phyloP scores from a whole-genome alignment of 108 stramenopile species.

The Nannochloropsis salina region DNA sequence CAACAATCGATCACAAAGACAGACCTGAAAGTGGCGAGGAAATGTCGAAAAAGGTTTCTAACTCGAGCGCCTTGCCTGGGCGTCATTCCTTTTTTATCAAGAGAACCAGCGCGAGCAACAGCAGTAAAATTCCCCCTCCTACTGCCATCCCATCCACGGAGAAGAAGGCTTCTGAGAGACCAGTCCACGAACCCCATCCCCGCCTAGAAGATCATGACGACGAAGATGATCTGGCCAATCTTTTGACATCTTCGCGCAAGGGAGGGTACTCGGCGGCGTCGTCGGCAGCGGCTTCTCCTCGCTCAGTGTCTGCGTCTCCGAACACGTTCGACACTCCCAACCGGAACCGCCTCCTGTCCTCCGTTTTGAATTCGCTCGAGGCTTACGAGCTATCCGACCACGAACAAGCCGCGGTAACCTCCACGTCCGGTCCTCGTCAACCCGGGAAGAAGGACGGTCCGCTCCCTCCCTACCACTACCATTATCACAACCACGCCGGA shows the following conservation, averaged over 20 bases:
- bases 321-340: background rate
- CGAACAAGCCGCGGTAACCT: background rate
- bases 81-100: background rate
- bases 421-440: background rate
- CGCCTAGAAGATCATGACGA: too few species aligned
- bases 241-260: background rate
- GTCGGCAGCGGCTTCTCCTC: background rate
- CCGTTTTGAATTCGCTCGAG: background rate
- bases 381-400: background rate
- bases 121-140: background rate
- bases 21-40: too few species aligned
- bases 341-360: slow-evolving; percentile 7
- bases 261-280: background rate
- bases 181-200: too few species aligned
- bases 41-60: too few species aligned
- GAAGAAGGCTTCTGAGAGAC: background rate
- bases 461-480: slow-evolving; percentile 15
- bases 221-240: background rate
- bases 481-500: background rate
- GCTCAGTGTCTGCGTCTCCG: background rate
- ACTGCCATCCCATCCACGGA: background rate
- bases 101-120: background rate
- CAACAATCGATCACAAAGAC: too few species aligned
- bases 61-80: background rate
- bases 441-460: background rate